A percentile compares a stretch with the other conserved stretches of the same genome.
phyloP scores from a whole-genome alignment of 306 rosid species.

The Trifolium subterraneum region DNA sequence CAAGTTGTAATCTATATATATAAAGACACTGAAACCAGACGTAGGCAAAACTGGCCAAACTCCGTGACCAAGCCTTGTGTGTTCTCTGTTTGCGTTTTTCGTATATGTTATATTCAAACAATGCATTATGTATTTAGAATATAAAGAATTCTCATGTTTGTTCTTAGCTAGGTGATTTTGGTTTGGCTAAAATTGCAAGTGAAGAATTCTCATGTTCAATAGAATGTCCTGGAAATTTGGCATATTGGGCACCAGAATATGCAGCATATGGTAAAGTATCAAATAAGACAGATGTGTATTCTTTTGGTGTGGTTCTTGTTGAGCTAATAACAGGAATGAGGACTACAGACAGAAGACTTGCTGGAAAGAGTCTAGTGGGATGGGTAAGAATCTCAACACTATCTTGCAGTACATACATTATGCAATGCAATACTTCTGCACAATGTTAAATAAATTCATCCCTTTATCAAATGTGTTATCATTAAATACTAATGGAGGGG shows the following conservation, averaged over 20 bases:
- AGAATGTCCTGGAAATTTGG: slow-evolving; percentile 68
- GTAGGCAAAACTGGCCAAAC: not conserved
- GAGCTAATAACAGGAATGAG: slow-evolving; percentile 76
- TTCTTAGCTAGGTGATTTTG: slow-evolving; percentile 77
- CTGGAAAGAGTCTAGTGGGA: slow-evolving; percentile 68
- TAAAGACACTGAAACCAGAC: no score
- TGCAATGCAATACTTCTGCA: no score
- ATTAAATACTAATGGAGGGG: no score
- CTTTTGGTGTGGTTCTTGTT: slow-evolving; percentile 78
- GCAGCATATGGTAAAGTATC: slow-evolving; percentile 72
- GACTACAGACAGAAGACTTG: slow-evolving; percentile 63
- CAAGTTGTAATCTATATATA: no score
- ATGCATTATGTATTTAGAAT: no score
- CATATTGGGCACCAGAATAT: slow-evolving; percentile 84
- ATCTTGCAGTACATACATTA: not conserved
- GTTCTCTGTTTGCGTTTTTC: no score
- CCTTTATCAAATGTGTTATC: no score
- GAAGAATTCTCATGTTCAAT: slow-evolving; percentile 54
- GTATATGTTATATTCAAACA: no score
- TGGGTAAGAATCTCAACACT: slow-evolving; percentile 59
- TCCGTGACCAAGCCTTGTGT: not conserved
- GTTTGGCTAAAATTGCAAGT: slow-evolving; percentile 66
- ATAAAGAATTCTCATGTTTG: no score
- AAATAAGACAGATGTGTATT: slow-evolving; percentile 77
- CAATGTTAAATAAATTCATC: no score